These are phyloP conservation scores for Sugiyamaella xylanicola DNA, from an alignment of 1,139 yeast genomes.

Conservation along the genomic window DNA sequence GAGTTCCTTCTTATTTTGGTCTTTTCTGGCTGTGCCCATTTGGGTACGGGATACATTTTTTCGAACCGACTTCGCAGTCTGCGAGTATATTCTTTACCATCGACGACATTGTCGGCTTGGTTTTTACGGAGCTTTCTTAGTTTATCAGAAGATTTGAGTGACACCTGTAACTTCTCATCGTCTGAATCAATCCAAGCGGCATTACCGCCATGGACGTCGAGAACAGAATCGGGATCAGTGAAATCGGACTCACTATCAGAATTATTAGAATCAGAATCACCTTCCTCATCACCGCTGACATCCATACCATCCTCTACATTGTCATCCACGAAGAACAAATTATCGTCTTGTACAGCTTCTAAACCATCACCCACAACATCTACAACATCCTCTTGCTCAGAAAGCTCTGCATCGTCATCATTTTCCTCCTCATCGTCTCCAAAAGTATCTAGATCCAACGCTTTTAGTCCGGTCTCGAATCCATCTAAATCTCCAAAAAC, in stretches of 20 bases:
- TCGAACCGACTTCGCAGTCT: constrained; percentile 84
- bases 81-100: constrained; percentile 67
- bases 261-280: not conserved
- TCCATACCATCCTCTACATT: constrained; percentile 28
- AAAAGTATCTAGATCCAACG: constrained; percentile 51
- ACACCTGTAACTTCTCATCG: constrained; percentile 71
- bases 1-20: constrained; percentile 28
- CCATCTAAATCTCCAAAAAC: constrained; percentile 90
- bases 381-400: constrained; percentile 40
- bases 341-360: constrained; percentile 42
- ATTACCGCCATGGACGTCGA: constrained; percentile 42
- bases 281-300: constrained; percentile 36
- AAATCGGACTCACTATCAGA: constrained; percentile 28
- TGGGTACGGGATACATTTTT: constrained; percentile 83
- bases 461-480: constrained; percentile 66
- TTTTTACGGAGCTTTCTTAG: constrained; percentile 70
- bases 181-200: constrained; percentile 92
- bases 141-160: constrained; percentile 61
- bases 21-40: constrained; percentile 61
- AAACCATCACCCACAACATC: constrained; percentile 36
- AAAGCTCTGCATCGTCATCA: constrained; percentile 39
- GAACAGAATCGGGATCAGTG: constrained; percentile 35
- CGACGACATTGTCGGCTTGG: constrained; percentile 59
- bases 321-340: constrained; percentile 41
- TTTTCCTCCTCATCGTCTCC: constrained; percentile 50